Evolutionary conservation across 2,329 filamentous ascomycete species (phyloP).

Genomic region (Paecilomyces fulvus): DNA sequence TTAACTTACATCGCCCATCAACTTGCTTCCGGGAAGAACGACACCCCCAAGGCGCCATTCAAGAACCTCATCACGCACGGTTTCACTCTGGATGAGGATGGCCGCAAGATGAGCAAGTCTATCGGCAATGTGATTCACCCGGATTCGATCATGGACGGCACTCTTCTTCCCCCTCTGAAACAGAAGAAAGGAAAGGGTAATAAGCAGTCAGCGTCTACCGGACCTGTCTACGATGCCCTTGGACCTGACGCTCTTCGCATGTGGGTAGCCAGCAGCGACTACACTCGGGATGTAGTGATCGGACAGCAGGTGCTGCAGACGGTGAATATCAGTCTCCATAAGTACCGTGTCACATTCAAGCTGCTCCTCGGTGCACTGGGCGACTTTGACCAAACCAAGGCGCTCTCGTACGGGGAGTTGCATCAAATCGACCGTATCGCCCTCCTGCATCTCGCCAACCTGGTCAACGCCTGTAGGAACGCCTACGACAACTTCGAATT

Average conservation of each 20-base stretch:
- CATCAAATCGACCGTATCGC: slow-evolving; percentile 65
- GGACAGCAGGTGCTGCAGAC: slow-evolving; percentile 68
- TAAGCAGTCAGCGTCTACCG: slow-evolving; percentile 25
- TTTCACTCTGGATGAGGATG: slow-evolving; percentile 79
- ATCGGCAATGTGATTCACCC: slow-evolving; percentile 81
- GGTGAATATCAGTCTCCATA: slow-evolving; percentile 68
- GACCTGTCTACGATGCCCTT: slow-evolving; percentile 55
- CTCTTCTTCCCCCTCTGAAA: slow-evolving; percentile 63
- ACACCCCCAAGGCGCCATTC: slow-evolving; percentile 58
- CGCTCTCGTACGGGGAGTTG: slow-evolving; percentile 39
- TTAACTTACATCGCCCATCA: slow-evolving; percentile 68
- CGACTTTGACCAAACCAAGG: slow-evolving; percentile 39
- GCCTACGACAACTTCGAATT: slow-evolving; percentile 70
- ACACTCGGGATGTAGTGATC: slow-evolving; percentile 77
- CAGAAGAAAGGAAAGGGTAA: slow-evolving; percentile 50
- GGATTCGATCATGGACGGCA: slow-evolving; percentile 74
- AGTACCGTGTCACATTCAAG: slow-evolving; percentile 83
- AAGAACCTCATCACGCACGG: slow-evolving; percentile 88
- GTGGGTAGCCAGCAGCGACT: slow-evolving; percentile 89
- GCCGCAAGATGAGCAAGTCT: slow-evolving; percentile 99
- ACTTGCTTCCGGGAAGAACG: slow-evolving; percentile 24
- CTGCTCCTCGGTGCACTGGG: slow-evolving; percentile 75
- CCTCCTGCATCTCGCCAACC: slow-evolving; percentile 61
- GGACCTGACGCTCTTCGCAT: slow-evolving; percentile 81
- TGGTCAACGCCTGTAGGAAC: slow-evolving; percentile 55